These are phyloP conservation scores for Teunomyces kruisii DNA, from an alignment of 805 yeast genomes.

Conservation along the genomic window DNA sequence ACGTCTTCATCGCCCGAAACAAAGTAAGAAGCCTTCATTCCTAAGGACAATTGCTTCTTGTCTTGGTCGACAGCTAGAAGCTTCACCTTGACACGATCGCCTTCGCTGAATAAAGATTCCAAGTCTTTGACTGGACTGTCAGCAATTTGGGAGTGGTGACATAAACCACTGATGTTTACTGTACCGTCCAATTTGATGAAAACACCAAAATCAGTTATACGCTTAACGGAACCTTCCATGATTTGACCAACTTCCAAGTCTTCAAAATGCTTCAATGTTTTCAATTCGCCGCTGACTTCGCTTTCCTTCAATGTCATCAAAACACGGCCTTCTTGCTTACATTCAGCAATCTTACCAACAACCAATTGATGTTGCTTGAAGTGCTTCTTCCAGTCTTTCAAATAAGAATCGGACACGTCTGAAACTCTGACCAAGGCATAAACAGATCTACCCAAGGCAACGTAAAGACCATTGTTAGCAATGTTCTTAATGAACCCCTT, in stretches of 20 bases:
- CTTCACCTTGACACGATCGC: conserved; percentile 88
- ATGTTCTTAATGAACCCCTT: conserved; percentile 79
- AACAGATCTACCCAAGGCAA: conserved; percentile 67
- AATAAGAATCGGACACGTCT: conserved; percentile 76
- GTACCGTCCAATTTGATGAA: conserved; percentile 81
- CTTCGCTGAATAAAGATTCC: conserved; percentile 71
- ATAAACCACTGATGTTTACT: conserved; percentile 74
- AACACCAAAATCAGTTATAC: conserved; percentile 86
- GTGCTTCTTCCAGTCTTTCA: conserved; percentile 85
- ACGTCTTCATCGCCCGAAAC: conserved; percentile 32
- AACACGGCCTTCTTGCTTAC: conserved; percentile 62
- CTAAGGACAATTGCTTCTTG: conserved; percentile 78
- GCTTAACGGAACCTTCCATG: conserved; percentile 74
- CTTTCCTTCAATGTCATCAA: conserved; percentile 79
- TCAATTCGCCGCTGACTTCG: conserved; percentile 70
- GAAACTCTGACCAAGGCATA: conserved; percentile 79
- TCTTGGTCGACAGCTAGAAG: conserved; percentile 59
- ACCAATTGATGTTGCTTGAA: conserved; percentile 73
- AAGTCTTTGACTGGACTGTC: conserved; percentile 63
- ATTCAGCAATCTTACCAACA: conserved; percentile 65
- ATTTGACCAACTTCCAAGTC: conserved; percentile 71
- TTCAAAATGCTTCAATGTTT: conserved; percentile 57
- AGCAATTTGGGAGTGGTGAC: conserved; percentile 83
- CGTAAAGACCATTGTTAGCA: conserved; percentile 73
- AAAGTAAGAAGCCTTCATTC: conserved; percentile 94